phyloP scores from a whole-genome alignment of 139 green algal genomes.

The Chlorella sp. region DNA sequence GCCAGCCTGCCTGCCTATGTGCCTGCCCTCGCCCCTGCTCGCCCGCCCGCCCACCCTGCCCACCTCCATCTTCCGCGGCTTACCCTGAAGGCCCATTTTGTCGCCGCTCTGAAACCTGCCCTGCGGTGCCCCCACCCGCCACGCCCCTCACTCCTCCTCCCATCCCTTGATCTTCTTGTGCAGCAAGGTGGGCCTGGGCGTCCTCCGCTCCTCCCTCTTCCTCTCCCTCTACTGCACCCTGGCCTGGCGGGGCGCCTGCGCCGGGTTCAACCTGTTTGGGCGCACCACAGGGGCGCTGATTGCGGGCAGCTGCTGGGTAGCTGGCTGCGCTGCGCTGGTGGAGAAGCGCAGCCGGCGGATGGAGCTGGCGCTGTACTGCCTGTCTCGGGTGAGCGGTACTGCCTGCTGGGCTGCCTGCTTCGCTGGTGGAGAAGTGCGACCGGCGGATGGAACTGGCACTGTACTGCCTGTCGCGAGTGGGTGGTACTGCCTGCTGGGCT shows the following conservation, averaged over 20 bases:
- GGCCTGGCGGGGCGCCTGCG: conserved; percentile 77
- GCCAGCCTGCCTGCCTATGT: not conserved
- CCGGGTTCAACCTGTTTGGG: conserved; percentile 44
- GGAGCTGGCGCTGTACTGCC: conserved; percentile 94
- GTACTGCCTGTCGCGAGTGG: conserved; percentile 77
- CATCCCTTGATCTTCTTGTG: not conserved
- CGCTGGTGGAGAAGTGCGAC: conserved; percentile 92
- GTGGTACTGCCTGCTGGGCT: not conserved
- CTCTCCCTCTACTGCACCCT: conserved; percentile 83
- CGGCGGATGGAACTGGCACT: conserved; percentile 95
- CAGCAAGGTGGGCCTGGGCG: conserved; percentile 60
- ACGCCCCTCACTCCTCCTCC: not conserved
- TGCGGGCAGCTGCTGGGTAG: conserved; percentile 58
- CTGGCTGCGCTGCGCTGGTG: conserved; percentile 78
- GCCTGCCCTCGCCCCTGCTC: not conserved
- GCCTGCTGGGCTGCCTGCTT: conserved; percentile 25
- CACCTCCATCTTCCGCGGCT: too few species aligned
- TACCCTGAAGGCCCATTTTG: not conserved
- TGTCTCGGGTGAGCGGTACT: conserved; percentile 55
- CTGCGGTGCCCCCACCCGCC: too few species aligned
- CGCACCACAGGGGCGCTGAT: conserved; percentile 59
- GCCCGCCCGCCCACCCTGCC: not conserved
- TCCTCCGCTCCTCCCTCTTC: conserved; percentile 85
- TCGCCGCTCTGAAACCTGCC: too few species aligned
- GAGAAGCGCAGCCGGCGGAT: conserved; percentile 96